A percentile compares a stretch with the other conserved stretches of the same genome.
Conservation (phyloP, 2,329 filamentous ascomycete species). For the Colletotrichum spinosum region DNA sequence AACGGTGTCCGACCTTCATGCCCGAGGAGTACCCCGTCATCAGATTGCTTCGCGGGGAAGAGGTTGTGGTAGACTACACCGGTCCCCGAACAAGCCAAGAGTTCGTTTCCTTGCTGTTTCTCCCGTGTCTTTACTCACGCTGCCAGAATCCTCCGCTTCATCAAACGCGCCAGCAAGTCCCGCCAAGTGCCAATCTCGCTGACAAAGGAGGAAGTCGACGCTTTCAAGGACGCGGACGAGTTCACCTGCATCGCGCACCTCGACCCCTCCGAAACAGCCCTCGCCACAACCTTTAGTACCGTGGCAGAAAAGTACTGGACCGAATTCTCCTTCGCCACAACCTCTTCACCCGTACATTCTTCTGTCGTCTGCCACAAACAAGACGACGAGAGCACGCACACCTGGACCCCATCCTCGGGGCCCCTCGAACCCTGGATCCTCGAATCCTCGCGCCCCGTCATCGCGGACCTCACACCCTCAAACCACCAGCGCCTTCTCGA, state of each 20-base stretch:
- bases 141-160: slow-evolving; percentile 42
- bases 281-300: slow-evolving; percentile 40
- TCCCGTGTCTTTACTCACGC: background rate
- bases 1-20: slow-evolving; percentile 2
- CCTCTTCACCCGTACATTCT: slow-evolving; percentile 33
- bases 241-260: slow-evolving; percentile 48
- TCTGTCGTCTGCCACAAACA: slow-evolving; percentile 46
- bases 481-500: slow-evolving; percentile 49
- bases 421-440: slow-evolving; percentile 44
- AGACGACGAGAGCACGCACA: slow-evolving; percentile 44
- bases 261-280: slow-evolving; percentile 35
- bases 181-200: slow-evolving; percentile 39
- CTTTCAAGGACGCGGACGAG: slow-evolving; percentile 47
- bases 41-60: slow-evolving; percentile 13
- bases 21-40: slow-evolving; percentile 15
- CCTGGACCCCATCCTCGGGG: slow-evolving; percentile 23
- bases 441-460: slow-evolving; percentile 44
- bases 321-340: slow-evolving; percentile 50
- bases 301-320: slow-evolving; percentile 44
- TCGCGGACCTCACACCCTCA: slow-evolving; percentile 47
- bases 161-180: slow-evolving; percentile 43
- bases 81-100: slow-evolving; percentile 23
- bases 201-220: slow-evolving; percentile 35
- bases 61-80: slow-evolving; percentile 3
- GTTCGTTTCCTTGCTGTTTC: background rate